Evolutionary conservation across 2,329 filamentous ascomycete genomes (phyloP), one percentile per base, ranked within the genome.

Genomic region (Pseudopithomyces chartarum): DNA sequence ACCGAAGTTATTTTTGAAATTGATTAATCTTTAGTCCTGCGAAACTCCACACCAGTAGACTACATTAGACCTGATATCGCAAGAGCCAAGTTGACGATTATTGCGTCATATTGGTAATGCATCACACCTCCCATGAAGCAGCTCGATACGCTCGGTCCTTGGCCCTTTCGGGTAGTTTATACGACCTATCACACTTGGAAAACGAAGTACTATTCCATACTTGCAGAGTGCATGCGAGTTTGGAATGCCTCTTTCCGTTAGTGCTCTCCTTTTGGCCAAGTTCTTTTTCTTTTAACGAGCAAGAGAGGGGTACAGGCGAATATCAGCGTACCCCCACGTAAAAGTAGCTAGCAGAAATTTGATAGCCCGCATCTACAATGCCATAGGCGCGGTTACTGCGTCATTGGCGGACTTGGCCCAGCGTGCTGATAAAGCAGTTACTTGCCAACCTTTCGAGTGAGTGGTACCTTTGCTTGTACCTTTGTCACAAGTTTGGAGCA

Each of bases 31-130:
- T 8, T 8, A 29, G 26, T 29, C 8, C 26, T 4, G 26, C 26
- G 5, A 4, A 29, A 29, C 8, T 8, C 26, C 26, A 29, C 26
- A 29, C 26, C 26, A 29, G n/a, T n/a, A n/a, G n/a, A 29, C 26
- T 29, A 5, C 26, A 5, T 29, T 29, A 8, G 8, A 29, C 8
- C 11, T n/a, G 17, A 15, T 20, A n/a, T 45, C 32, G 43, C 13
- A 7, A 33, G 32, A 20, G 45, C 33, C 33, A 48, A 48, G 45
- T n/a, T 32, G 45, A 48, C 32, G 32, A 38, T 48, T 38, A 33
- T 48, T 48, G 45, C 45, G 45, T 48, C 45, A 48, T 48, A 48
- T 48, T 12, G 12, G 20, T 26, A 33, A 32, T 19, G 32, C 32
- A 48, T 38, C 45, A 20, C 45, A 47, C 44, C 29, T 47, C 38